These are phyloP conservation scores for Xylariomycetidae sp. DNA, from an alignment of 2,329 filamentous ascomycete species.

Conservation along the genomic window DNA sequence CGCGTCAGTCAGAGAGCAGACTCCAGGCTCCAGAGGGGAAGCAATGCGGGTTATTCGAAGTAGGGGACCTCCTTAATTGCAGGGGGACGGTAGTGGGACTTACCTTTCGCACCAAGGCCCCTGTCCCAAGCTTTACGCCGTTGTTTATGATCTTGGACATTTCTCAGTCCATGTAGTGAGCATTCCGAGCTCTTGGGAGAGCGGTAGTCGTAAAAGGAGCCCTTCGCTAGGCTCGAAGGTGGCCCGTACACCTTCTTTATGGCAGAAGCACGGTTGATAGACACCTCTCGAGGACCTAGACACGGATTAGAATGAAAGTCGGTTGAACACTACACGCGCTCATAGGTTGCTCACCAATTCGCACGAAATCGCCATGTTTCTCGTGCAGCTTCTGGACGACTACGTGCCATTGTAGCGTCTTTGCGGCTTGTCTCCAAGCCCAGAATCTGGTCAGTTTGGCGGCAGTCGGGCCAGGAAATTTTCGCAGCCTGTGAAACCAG, in stretches of 20 bases:
- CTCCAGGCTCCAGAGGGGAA: not conserved
- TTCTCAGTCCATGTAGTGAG: not conserved
- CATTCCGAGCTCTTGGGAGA: not conserved
- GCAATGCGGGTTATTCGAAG: not conserved
- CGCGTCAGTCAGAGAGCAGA: no score
- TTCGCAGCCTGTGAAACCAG: no score
- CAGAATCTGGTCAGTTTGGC: not conserved
- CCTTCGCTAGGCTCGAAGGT: not conserved
- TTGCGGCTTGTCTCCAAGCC: not conserved
- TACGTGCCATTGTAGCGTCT: not conserved
- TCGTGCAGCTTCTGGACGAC: not conserved
- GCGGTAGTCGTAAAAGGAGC: not conserved
- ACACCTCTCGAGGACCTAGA: slow-evolving; percentile 1
- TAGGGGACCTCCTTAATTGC: not conserved
- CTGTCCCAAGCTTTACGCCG: not conserved
- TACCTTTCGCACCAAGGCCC: not conserved
- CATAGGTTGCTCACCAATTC: not conserved
- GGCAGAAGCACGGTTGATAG: slow-evolving; percentile 1
- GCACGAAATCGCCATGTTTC: slow-evolving; percentile 2
- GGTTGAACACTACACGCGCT: not conserved
- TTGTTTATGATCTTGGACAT: not conserved
- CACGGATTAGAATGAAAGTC: not conserved
- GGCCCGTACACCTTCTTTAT: not conserved
- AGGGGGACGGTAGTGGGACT: not conserved
- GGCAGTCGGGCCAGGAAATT: no score